Evolutionary conservation across 1,284 basidiomycete genomes (phyloP).

Genomic region (Austroboletus niveus): DNA sequence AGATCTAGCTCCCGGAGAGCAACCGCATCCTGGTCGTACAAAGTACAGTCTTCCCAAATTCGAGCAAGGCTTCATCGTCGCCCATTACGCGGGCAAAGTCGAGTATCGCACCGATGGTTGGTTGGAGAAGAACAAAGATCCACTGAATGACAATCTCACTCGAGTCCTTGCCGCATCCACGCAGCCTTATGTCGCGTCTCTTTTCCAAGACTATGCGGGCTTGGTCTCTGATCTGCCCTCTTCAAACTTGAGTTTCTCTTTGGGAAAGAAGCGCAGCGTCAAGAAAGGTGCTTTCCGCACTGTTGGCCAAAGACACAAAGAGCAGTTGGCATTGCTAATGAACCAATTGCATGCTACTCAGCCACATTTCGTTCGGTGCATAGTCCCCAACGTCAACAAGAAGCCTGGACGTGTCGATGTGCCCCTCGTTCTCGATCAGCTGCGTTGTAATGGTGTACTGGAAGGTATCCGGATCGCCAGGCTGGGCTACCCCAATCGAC

Average conservation of each 20-base stretch:
- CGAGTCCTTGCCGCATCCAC: slow-evolving; percentile 84
- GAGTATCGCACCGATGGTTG: slow-evolving; percentile 96
- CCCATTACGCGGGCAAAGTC: slow-evolving; percentile 96
- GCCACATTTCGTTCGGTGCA: slow-evolving; percentile 98
- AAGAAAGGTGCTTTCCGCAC: slow-evolving; percentile 99
- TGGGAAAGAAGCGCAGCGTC: slow-evolving; percentile 74
- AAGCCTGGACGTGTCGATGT: slow-evolving; percentile 92
- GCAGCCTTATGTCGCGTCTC: slow-evolving; percentile 77
- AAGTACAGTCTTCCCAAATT: slow-evolving; percentile 91
- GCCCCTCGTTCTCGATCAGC: slow-evolving; percentile 93
- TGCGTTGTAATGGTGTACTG: slow-evolving; percentile 98
- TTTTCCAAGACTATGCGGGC: slow-evolving; percentile 85
- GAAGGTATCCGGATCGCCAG: slow-evolving; percentile 99
- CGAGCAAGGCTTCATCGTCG: slow-evolving; percentile 92
- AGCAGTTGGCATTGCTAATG: slow-evolving; percentile 94
- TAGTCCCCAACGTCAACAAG: slow-evolving; percentile 94
- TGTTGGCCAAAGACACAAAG: slow-evolving; percentile 94
- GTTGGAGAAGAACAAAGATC: slow-evolving; percentile 99
- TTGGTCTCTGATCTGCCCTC: slow-evolving; percentile 31
- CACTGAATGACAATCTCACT: slow-evolving; percentile 94
- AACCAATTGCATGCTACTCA: slow-evolving; percentile 89
- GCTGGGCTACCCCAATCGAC: slow-evolving; percentile 94
- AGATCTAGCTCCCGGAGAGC: slow-evolving; percentile 46
- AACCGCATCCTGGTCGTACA: slow-evolving; percentile 67
- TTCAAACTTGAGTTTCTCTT: slow-evolving; percentile 39